These are phyloP conservation scores for Schrenkiella parvula DNA, from an alignment of 345 rosid species.

Conservation along the genomic window DNA sequence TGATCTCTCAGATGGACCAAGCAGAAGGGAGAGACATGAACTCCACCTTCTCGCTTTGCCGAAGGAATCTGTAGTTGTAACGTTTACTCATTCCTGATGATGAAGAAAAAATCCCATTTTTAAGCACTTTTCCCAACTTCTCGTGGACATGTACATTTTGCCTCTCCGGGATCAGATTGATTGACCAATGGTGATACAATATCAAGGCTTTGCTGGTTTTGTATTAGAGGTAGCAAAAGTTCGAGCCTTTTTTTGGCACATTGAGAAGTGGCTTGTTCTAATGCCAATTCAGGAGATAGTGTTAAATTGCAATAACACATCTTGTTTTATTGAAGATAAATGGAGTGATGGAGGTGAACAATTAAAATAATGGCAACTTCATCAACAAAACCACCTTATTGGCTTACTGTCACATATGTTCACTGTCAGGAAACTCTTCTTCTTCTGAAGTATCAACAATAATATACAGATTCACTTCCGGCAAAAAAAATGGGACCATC, in stretches of 20 bases:
- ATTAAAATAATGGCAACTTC: background rate
- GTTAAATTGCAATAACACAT: constrained; percentile 11
- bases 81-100: constrained; percentile 24
- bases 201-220: background rate
- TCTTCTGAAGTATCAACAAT: background rate
- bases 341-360: no score
- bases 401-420: background rate
- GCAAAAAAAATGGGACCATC: background rate
- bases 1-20: constrained; percentile 14
- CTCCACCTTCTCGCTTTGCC: background rate
- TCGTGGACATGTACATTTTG: background rate
- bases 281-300: background rate
- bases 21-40: constrained; percentile 7
- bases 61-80: background rate
- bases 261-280: constrained; percentile 5
- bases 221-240: constrained; percentile 3
- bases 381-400: background rate
- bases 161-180: background rate
- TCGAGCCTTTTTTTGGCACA: background rate
- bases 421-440: background rate
- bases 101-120: constrained; percentile 25
- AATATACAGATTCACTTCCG: constrained; percentile 13
- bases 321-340: constrained; percentile 9
- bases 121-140: background rate
- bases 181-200: constrained; percentile 9